Percentiles rank a stretch among this genome's conserved stretches.
phyloP scores from a whole-genome alignment of 2,329 filamentous ascomycete genomes.

The Clarireedia homoeocarpa region DNA sequence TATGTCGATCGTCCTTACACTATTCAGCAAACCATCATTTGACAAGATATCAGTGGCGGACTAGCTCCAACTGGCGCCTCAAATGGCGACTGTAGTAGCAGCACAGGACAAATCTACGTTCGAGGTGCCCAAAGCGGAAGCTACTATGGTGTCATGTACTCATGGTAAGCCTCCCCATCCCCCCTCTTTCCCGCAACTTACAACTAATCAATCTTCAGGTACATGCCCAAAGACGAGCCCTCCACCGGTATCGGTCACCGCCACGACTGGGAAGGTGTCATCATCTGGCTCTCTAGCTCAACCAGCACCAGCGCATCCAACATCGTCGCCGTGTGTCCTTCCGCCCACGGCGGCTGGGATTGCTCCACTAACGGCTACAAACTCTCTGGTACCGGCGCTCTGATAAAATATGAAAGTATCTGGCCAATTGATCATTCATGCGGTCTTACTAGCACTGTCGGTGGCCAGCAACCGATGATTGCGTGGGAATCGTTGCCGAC shows the following conservation, averaged over 20 bases:
- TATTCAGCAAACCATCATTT: neutral
- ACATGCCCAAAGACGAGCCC: conserved; percentile 39
- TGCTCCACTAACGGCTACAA: conserved; percentile 34
- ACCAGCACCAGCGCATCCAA: conserved; percentile 28
- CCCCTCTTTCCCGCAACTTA: conserved; percentile 19
- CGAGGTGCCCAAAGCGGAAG: conserved; percentile 35
- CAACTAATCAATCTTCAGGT: conserved; percentile 31
- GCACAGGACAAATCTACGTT: conserved; percentile 43
- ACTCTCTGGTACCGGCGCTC: conserved; percentile 35
- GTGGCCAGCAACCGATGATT: conserved; percentile 34
- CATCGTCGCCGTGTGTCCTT: conserved; percentile 43
- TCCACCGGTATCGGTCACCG: conserved; percentile 38
- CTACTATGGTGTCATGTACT: conserved; percentile 43
- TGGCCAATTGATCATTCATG: conserved; percentile 40
- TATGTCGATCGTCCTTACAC: conserved; percentile 26
- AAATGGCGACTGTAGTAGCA: conserved; percentile 34
- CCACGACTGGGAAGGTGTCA: conserved; percentile 48
- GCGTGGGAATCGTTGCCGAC: conserved; percentile 37
- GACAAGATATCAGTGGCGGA: conserved; percentile 18
- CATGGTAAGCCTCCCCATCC: conserved; percentile 34
- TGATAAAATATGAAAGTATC: conserved; percentile 41
- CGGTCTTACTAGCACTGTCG: conserved; percentile 31
- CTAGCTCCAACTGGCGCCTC: conserved; percentile 31
- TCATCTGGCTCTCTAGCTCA: conserved; percentile 40
- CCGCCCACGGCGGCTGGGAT: conserved; percentile 42